phyloP scores from a whole-genome alignment of 345 rosid genomes.

The Heritiera littoralis region DNA sequence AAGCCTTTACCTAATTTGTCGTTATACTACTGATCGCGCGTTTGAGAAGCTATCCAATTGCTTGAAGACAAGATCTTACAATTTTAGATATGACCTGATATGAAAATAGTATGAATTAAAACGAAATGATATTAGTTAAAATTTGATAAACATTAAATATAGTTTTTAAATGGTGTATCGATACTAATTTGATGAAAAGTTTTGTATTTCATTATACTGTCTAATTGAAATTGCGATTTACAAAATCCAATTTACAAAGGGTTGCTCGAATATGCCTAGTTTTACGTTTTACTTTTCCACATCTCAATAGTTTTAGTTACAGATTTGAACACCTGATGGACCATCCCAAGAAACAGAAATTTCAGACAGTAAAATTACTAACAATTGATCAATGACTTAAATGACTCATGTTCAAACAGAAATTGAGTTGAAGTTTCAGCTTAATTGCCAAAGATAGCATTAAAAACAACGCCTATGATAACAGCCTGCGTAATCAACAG shows the following conservation, averaged over 20 bases:
- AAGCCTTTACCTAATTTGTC: background rate
- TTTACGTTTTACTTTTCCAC: background rate
- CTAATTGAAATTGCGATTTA: too few relatives aligned
- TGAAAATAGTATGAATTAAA: too few relatives aligned
- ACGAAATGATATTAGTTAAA: too few relatives aligned
- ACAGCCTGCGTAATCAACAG: background rate
- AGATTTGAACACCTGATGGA: too few relatives aligned
- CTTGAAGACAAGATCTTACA: background rate
- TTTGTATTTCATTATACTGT: too few relatives aligned
- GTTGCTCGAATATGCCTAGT: background rate
- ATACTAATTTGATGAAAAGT: too few relatives aligned
- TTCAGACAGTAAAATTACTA: background rate
- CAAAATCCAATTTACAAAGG: background rate
- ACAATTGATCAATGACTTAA: too few relatives aligned
- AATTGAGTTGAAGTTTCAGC: background rate
- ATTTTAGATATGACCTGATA: too few relatives aligned
- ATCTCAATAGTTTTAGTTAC: background rate
- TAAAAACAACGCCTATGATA: too few relatives aligned
- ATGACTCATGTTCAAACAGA: too few relatives aligned
- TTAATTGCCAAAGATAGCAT: background rate
- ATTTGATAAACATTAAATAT: too few relatives aligned
- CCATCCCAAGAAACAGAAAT: background rate
- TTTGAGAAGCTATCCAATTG: background rate
- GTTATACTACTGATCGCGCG: background rate
- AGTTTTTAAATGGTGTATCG: too few relatives aligned